These are phyloP conservation scores for Nakaseomyces bracarensis DNA, from an alignment of 1,139 yeast species.

Conservation along the genomic window DNA sequence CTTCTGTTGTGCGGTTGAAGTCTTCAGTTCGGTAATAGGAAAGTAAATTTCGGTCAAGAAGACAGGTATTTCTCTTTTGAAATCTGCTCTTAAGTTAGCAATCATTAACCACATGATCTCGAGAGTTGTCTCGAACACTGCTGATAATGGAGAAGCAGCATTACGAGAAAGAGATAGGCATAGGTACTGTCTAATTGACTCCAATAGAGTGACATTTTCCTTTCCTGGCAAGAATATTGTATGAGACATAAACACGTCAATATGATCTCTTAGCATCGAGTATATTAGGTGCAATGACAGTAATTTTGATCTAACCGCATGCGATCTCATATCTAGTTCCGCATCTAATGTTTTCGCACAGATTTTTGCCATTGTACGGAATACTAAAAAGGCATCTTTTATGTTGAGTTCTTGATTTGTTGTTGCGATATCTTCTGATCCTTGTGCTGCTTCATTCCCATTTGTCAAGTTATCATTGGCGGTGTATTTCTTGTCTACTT, in stretches of 20 bases:
- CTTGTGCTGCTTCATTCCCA: constrained; percentile 48
- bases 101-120: constrained; percentile 90
- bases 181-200: constrained; percentile 76
- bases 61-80: constrained; percentile 88
- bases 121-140: constrained; percentile 83
- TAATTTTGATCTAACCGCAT: constrained; percentile 83
- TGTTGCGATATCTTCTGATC: constrained; percentile 30
- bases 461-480: constrained; percentile 37
- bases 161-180: constrained; percentile 80
- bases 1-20: constrained; percentile 89
- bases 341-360: constrained; percentile 75
- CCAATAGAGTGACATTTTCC: constrained; percentile 59
- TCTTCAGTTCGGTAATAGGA: constrained; percentile 86
- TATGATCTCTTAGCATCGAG: constrained; percentile 75
- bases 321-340: constrained; percentile 81
- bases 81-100: constrained; percentile 74
- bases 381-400: constrained; percentile 86
- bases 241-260: constrained; percentile 67
- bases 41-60: constrained; percentile 88
- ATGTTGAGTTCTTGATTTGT: constrained; percentile 61
- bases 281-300: constrained; percentile 83
- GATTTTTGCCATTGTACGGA: constrained; percentile 89
- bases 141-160: constrained; percentile 86
- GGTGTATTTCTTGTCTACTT: constrained; percentile 14
- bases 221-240: constrained; percentile 52